Conservation (phyloP, 495 filamentous ascomycete species). For the Penicillium psychrofluorescens region DNA sequence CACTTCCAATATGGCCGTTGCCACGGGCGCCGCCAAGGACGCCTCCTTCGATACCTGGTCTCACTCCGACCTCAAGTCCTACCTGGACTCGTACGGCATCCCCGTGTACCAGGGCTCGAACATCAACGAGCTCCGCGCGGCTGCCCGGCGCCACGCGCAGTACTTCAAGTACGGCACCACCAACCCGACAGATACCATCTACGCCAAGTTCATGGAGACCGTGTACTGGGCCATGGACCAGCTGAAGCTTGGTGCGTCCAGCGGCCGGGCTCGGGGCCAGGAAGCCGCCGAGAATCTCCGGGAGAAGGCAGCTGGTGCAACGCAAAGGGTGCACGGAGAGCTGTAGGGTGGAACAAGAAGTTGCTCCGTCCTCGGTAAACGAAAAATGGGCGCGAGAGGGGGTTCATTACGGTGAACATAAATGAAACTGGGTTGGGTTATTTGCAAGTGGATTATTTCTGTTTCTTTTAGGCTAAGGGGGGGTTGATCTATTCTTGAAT, state of each 20-base stretch:
- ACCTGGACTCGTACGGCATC: conserved; percentile 75
- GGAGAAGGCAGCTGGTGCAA: conserved; percentile 24
- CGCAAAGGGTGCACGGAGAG: conserved; percentile 23
- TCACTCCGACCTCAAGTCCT: conserved; percentile 70
- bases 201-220: conserved; percentile 52
- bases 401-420: too few species aligned
- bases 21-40: conserved; percentile 63
- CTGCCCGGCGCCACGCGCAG: conserved; percentile 62
- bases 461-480: too few species aligned
- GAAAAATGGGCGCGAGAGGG: too few species aligned
- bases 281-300: conserved; percentile 41
- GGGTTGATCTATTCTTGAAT: too few species aligned
- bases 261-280: conserved; percentile 51
- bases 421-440: too few species aligned
- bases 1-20: conserved; percentile 62
- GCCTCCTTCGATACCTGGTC: conserved; percentile 74
- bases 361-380: too few species aligned
- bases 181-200: conserved; percentile 55
- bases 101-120: conserved; percentile 63
- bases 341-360: conserved; percentile 12
- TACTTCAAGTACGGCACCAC: conserved; percentile 75
- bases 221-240: conserved; percentile 55
- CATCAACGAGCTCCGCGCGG: conserved; percentile 55
- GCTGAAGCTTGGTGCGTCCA: conserved; percentile 55
- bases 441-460: too few species aligned